These are phyloP conservation scores for Enterocytospora artemiae DNA, from an alignment of 371 early-diverging fungal genomes.

Conservation along the genomic window DNA sequence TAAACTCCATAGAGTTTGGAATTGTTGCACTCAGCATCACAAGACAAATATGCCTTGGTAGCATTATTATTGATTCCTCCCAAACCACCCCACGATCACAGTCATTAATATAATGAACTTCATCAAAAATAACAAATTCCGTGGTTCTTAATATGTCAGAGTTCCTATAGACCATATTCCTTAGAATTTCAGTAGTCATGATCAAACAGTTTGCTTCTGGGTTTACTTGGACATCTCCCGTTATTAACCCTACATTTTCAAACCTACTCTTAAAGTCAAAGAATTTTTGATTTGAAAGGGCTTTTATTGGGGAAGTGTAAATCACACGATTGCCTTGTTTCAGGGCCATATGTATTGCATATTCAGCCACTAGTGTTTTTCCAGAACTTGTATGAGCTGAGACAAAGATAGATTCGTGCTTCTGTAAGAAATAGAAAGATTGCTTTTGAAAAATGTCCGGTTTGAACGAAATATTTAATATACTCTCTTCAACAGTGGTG, in stretches of 20 bases:
- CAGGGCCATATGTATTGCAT: constrained; percentile 77
- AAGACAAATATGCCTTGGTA: constrained; percentile 63
- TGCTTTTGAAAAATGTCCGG: constrained; percentile 94
- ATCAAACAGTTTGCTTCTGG: constrained; percentile 85
- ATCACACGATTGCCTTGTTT: constrained; percentile 64
- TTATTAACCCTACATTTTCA: constrained; percentile 81
- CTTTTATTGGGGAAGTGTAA: constrained; percentile 97
- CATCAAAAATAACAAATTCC: constrained; percentile 97
- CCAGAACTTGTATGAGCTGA: constrained; percentile 98
- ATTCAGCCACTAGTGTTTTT: constrained; percentile 97
- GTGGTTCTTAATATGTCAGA: constrained; percentile 87
- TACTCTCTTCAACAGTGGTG: constrained; percentile 22
- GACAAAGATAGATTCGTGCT: constrained; percentile 84
- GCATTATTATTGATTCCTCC: constrained; percentile 99
- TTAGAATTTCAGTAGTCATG: constrained; percentile 97
- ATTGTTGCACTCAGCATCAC: constrained; percentile 92
- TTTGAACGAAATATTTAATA: constrained; percentile 63
- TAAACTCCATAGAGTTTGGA: constrained; percentile 93
- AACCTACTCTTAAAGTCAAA: constrained; percentile 79
- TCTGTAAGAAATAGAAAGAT: constrained; percentile 82
- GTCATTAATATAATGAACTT: constrained; percentile 96
- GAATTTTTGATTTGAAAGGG: constrained; percentile 94
- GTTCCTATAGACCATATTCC: constrained; percentile 90
- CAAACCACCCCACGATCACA: constrained; percentile 92
- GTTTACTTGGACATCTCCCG: constrained; percentile 93